Percentiles rank a stretch among this genome's conserved stretches.
These are phyloP conservation scores for Spinellus fusiger DNA, from an alignment of 192 early-diverging fungal genomes.

Conservation along the genomic window DNA sequence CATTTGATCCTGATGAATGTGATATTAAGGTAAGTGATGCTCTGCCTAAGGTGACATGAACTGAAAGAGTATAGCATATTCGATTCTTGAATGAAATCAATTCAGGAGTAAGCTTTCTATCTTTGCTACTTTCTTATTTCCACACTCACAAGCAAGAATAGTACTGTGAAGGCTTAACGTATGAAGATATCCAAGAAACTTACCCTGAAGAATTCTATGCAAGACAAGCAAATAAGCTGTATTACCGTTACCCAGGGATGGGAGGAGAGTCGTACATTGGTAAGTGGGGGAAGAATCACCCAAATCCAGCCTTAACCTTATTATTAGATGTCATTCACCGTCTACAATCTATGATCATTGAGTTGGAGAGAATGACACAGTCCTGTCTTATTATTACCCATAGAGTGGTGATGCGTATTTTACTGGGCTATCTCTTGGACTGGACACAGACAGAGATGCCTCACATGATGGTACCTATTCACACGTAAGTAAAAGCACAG, in stretches of 20 bases:
- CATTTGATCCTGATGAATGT: constrained; percentile 70
- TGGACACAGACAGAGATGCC: constrained; percentile 35
- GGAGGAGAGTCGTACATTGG: constrained; percentile 87
- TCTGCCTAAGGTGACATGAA: background rate
- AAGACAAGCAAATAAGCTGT: constrained; percentile 81
- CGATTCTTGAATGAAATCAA: constrained; percentile 92
- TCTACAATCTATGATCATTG: constrained; percentile 90
- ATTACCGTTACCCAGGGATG: constrained; percentile 92
- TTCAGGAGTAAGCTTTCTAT: constrained; percentile 57
- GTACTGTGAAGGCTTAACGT: constrained; percentile 69
- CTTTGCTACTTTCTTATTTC: background rate
- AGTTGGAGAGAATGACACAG: constrained; percentile 91
- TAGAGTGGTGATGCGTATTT: constrained; percentile 83
- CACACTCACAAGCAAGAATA: constrained; percentile 3
- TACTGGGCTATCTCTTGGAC: constrained; percentile 88
- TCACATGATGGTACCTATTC: constrained; percentile 37
- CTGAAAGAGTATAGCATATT: constrained; percentile 41
- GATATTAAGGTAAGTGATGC: constrained; percentile 51
- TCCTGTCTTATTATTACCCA: constrained; percentile 88
- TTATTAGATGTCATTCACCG: constrained; percentile 85
- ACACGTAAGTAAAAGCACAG: constrained; percentile 23
- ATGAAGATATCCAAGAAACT: constrained; percentile 67
- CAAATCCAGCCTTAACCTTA: background rate
- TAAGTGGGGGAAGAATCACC: background rate
- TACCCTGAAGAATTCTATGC: constrained; percentile 80